phyloP scores from a whole-genome alignment of 805 yeast genomes.

The Myxozyma melibiosi region DNA sequence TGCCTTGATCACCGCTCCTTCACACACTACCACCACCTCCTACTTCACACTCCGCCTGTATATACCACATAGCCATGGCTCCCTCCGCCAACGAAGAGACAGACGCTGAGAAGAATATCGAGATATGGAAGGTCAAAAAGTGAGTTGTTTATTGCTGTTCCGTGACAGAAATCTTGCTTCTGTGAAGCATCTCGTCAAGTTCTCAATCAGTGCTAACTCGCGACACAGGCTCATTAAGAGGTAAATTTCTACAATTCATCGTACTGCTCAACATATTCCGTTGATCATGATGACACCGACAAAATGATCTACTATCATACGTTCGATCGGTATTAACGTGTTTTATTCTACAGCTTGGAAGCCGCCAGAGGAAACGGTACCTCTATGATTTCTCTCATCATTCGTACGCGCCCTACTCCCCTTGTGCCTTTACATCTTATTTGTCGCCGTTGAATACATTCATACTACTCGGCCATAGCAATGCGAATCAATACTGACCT shows the following conservation, averaged over 20 bases:
- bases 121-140: conserved; percentile 98
- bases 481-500: conserved; percentile 40
- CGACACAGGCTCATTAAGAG: conserved; percentile 39
- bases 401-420: conserved; percentile 40
- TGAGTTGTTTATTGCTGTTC: conserved; percentile 6
- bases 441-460: too few relatives aligned
- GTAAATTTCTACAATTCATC: conserved; percentile 7
- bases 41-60: neutral
- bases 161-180: neutral
- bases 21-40: neutral
- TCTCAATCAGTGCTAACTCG: neutral
- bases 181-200: neutral
- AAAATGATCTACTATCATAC: too few relatives aligned
- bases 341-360: conserved; percentile 70
- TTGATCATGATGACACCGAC: too few relatives aligned
- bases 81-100: conserved; percentile 47
- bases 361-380: conserved; percentile 98
- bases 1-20: neutral
- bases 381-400: conserved; percentile 94
- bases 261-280: neutral
- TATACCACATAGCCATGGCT: conserved; percentile 41
- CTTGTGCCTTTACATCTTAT: neutral
- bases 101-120: conserved; percentile 94
- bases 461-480: neutral
- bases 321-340: too few relatives aligned